Evolutionary conservation across 768 basidiomycete species (phyloP), one percentile per base, ranked within the genome.

Genomic region (Dacryopinax spathularia): DNA sequence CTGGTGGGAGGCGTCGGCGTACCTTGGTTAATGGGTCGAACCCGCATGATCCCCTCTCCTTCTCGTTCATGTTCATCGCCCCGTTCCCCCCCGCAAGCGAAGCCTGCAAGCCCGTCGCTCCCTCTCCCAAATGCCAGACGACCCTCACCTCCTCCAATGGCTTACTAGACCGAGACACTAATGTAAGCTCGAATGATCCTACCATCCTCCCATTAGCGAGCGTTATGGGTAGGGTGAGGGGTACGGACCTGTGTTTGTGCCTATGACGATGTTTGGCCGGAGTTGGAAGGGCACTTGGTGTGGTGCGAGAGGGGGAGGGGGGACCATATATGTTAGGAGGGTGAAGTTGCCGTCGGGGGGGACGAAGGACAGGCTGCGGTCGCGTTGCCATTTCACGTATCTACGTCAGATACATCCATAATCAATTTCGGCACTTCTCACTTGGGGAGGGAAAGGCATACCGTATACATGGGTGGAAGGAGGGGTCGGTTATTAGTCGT

Each of bases 391-490:
- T 63, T 85, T 84, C 69, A 83, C 85, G 27, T 94, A 77, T 35
- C 92, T 94, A 67, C 29, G 7, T 31, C 1, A 29, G 31, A 4
- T 34, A 33, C 44, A 65, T 16, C 63, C 29, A 65, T 66, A 62
- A 44, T 33, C 20, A 29, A 20, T 25, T 25, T 56, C 27, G 29
- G 61, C 37, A 48, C 37, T 41, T 62, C 61, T 37, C 16, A 37
- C 59, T 31, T 60, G 34, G 25, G 62, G 16, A 60, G 44, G 56
- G 62, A 25, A 1, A 36, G 12, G 72, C 82, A 64, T 72, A 91
- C 91, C 94, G 82, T 63, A 98, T 85, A 72, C 92, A 96, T 33
- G 93, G 84, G 72, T 98, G 95, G 73, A 98, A 95, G 1, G 89
- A 83, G 66, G 86, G 88, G 68, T 94, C 89, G 1, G 77, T 78